Evolutionary conservation across 768 basidiomycete species (phyloP), one percentile per base, ranked within the genome.

Genomic region (Hygrophorus pudorinus): DNA sequence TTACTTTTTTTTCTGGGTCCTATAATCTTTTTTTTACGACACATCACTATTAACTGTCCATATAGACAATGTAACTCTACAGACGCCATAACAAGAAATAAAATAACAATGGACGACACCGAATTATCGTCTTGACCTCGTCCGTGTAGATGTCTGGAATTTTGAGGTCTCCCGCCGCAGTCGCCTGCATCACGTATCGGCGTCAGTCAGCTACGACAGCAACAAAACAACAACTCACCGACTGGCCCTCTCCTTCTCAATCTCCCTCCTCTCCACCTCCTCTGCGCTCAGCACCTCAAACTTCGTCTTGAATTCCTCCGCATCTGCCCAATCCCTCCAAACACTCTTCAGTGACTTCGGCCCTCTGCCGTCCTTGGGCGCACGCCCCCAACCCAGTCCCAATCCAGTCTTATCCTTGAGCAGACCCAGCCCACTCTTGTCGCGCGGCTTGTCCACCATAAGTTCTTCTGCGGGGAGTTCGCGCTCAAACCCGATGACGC

Each of bases 261-360:
- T 65, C 66, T 96, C 92, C 55, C 88, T 75, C 63, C 78, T 70
- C 62, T 93, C 93, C 46, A 97, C 81, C 60, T 99, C 96, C 62
- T 97, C 96, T 14, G 81, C 75, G 2, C 71, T 88, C 50, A 98
- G 59, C 51, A 87, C 81, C 62, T 96, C 82, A 59, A 96, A 83
- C 41, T 79, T 71, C 31, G 96, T 97, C 50, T 77, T 74, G 60
- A 88, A 96, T 59, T 93, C 89, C 56, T 87, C 87, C 29, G 85
- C 79, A 58, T 96, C 94, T 28, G 72, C 74, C 91, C 92, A 98
- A 58, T 97, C 94, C 36, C 92, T 67, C 94, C 94, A 98, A 2
- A 93, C 85, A 46, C 92, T 86, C 61, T 77, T 76, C 38, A 97
- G 64, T 24, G 73, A 67, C 62, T 85, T 89, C 6, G 90, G 85